These are phyloP conservation scores for Cymbidium sinense DNA, from an alignment of 106 monocot genomes.

Conservation along the genomic window DNA sequence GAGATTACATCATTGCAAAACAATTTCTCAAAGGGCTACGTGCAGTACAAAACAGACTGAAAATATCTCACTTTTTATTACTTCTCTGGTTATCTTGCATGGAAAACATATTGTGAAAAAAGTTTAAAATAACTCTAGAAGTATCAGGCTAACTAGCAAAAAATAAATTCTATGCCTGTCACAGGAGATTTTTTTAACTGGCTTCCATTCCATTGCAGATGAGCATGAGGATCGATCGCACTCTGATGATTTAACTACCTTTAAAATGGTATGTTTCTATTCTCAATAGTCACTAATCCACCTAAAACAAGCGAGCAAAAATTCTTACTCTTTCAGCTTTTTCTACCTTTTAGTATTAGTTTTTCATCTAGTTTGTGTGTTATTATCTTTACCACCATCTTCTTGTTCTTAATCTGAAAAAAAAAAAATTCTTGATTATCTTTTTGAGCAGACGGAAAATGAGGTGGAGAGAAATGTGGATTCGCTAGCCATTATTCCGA, in stretches of 20 bases:
- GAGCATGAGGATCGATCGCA: background rate
- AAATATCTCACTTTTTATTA: too few species aligned
- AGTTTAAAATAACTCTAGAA: too few species aligned
- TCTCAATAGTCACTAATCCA: background rate
- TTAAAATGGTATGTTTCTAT: background rate
- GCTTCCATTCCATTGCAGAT: background rate
- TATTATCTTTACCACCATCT: background rate
- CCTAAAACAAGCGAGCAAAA: background rate
- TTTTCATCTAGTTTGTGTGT: background rate
- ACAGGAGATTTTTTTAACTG: too few species aligned
- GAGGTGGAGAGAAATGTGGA: constrained; percentile 2
- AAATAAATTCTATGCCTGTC: too few species aligned
- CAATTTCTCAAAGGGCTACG: too few species aligned
- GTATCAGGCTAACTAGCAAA: too few species aligned
- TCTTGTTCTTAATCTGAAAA: too few species aligned
- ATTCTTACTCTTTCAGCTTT: too few species aligned
- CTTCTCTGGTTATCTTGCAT: too few species aligned
- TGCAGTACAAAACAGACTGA: too few species aligned
- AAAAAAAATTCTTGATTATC: background rate
- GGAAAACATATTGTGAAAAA: too few species aligned
- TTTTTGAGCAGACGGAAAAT: constrained; percentile 13
- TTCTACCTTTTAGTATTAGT: background rate
- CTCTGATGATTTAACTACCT: constrained; percentile 1
- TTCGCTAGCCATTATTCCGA: constrained; percentile 24
- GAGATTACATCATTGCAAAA: too few species aligned